These are phyloP conservation scores for Ophiostoma quercus DNA, from an alignment of 2,329 filamentous ascomycete genomes.

Conservation along the genomic window DNA sequence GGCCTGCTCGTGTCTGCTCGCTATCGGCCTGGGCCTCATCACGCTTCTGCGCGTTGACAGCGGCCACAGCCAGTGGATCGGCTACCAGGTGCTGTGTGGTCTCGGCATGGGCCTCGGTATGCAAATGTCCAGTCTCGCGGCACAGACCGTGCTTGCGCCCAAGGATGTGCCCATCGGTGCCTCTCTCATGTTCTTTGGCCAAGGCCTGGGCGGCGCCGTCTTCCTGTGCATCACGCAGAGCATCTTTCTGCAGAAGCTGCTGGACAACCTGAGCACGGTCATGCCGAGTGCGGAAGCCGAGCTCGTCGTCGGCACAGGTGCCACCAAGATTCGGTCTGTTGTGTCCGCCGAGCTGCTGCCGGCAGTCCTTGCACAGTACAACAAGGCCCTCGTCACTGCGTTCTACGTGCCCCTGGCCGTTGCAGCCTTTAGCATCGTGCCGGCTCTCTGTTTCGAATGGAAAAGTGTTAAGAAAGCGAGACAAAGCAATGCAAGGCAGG, in stretches of 20 bases:
- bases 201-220: slow-evolving; percentile 44
- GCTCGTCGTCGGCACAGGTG: slow-evolving; percentile 16
- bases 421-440: slow-evolving; percentile 48
- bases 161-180: slow-evolving; percentile 42
- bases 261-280: slow-evolving; percentile 30
- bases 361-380: slow-evolving; percentile 45
- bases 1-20: slow-evolving; percentile 36
- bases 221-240: slow-evolving; percentile 45
- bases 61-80: slow-evolving; percentile 33
- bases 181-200: slow-evolving; percentile 43
- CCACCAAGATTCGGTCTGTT: slow-evolving; percentile 12
- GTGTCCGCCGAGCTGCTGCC: slow-evolving; percentile 25
- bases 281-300: neutral
- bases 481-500: neutral
- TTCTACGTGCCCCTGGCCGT: slow-evolving; percentile 56
- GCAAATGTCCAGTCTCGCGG: slow-evolving; percentile 43
- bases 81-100: slow-evolving; percentile 44
- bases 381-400: slow-evolving; percentile 49
- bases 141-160: slow-evolving; percentile 41
- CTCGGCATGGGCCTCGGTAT: slow-evolving; percentile 42
- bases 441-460: slow-evolving; percentile 54
- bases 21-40: neutral
- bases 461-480: slow-evolving; percentile 36
- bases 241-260: slow-evolving; percentile 38
- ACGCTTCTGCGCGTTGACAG: slow-evolving; percentile 31